Percentiles rank a stretch among this genome's conserved stretches.
These are phyloP conservation scores for Syncephalastrum monosporum DNA, from an alignment of 371 early-diverging fungal genomes.

Conservation along the genomic window DNA sequence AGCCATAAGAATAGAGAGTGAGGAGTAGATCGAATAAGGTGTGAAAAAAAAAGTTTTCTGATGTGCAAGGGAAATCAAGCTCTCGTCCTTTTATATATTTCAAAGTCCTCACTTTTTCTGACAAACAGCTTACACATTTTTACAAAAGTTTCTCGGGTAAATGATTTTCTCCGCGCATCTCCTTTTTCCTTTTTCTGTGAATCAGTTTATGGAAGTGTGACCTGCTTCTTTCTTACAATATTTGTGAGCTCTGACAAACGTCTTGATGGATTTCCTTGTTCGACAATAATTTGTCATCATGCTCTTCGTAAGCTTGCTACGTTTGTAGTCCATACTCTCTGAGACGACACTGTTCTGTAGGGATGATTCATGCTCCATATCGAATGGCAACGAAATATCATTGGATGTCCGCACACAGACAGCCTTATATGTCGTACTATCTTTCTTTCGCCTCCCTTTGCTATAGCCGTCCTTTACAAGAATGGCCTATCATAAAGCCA, in stretches of 20 bases:
- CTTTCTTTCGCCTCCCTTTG: background rate
- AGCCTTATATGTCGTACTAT: background rate
- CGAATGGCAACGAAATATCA: background rate
- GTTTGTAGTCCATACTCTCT: background rate
- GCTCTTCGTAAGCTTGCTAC: background rate
- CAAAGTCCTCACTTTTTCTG: too few relatives aligned
- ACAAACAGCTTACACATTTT: too few relatives aligned
- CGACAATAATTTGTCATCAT: background rate
- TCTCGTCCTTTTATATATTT: too few relatives aligned
- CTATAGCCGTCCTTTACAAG: background rate
- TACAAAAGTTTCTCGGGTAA: too few relatives aligned
- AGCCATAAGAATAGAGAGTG: conserved; percentile 5
- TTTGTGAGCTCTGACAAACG: too few relatives aligned
- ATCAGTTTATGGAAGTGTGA: too few relatives aligned
- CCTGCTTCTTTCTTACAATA: too few relatives aligned
- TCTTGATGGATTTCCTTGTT: background rate
- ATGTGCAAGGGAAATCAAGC: too few relatives aligned
- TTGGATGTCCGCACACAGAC: background rate
- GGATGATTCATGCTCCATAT: too few relatives aligned
- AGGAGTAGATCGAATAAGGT: background rate
- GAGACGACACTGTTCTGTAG: background rate
- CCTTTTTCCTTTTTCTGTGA: too few relatives aligned
- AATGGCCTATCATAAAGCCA: conserved; percentile 1
- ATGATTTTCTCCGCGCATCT: too few relatives aligned
- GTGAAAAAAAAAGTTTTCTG: background rate